Percentiles rank a stretch among this genome's conserved stretches.
These are phyloP conservation scores for Ramularia collo-cygni DNA, from an alignment of 2,329 filamentous ascomycete genomes.

Conservation along the genomic window DNA sequence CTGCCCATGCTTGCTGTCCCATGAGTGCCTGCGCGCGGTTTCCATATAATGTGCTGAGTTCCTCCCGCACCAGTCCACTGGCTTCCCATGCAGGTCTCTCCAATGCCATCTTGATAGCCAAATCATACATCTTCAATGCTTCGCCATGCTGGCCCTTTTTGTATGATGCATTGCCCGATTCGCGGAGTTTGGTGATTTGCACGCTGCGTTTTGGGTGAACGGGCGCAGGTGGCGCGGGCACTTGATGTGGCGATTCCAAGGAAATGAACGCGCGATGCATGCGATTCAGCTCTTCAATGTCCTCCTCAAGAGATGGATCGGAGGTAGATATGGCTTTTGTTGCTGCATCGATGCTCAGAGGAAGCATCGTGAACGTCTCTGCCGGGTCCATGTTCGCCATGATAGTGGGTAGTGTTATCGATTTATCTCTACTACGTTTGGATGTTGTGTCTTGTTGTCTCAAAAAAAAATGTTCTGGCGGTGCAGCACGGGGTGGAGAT, in stretches of 20 bases:
- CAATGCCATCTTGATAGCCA: conserved; percentile 86
- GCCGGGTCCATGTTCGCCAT: neutral
- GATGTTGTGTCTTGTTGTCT: too few species aligned
- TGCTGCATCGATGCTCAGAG: conserved; percentile 68
- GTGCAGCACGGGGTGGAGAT: too few species aligned
- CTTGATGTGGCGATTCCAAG: conserved; percentile 50
- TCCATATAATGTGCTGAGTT: conserved; percentile 69
- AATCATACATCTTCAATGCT: conserved; percentile 71
- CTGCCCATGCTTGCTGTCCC: conserved; percentile 72
- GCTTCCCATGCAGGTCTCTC: conserved; percentile 83
- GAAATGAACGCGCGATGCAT: conserved; percentile 70
- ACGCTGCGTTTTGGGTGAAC: conserved; percentile 89
- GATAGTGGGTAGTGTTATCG: too few species aligned
- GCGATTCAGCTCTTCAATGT: conserved; percentile 65
- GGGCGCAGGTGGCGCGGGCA: conserved; percentile 80
- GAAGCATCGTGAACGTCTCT: conserved; percentile 16
- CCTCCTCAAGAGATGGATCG: conserved; percentile 35
- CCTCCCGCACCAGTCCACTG: conserved; percentile 72
- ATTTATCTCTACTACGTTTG: too few species aligned
- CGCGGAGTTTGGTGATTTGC: conserved; percentile 83
- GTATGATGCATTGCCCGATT: conserved; percentile 75
- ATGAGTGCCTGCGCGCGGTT: conserved; percentile 91
- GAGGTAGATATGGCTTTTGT: conserved; percentile 62
- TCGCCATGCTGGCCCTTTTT: conserved; percentile 69
- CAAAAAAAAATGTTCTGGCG: too few species aligned